Evolutionary conservation across 1,284 basidiomycete genomes (phyloP), one percentile per base, ranked within the genome.

Genomic region (Puccinia triticina): DNA sequence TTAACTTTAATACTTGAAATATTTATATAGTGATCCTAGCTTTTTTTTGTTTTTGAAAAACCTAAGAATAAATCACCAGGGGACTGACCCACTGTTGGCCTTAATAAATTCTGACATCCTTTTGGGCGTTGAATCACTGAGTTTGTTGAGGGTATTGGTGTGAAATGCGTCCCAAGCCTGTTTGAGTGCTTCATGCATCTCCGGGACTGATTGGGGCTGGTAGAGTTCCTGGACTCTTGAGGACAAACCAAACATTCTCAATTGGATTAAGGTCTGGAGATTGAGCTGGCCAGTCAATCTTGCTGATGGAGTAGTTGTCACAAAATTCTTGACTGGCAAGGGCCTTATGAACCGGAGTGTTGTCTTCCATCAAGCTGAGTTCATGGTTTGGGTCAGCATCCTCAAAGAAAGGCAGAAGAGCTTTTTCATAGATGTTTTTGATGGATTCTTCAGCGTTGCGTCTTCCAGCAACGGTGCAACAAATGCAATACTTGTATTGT

Each of bases 211-310:
- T 34, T 10, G 34, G 23, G 40, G 69, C 16, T 72, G 69, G n/a
- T 72, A 72, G 23, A 48, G 43, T 48, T 72, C 48, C 43, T 43
- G 69, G n/a, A 72, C 34, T 48, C 43, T 72, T 72, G 43, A 72
- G 40, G 26, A 53, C 23, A 2, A 21, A 11, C 69, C 69, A 72
- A 23, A 48, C 21, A n/a, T 72, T 72, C 43, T 72, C 69, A 46
- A 72, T 72, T 11, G 40, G 69, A 21, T 53, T 72, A 3, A 72
- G 48, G n/a, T 72, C 21, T 14, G 69, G 69, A 3, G 40, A 72
- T 72, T 72, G 69, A 23, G 67, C 67, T 34, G 67, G 67, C 67
- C 67, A 71, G 2, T 71, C n/a, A 71, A 48, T 32, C 14, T n/a
- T n/a, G n/a, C n/a, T 5, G 11, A 61, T 26, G n/a, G 11, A 21